phyloP scores from a whole-genome alignment of 805 yeast species.

The Barnettozyma pratensis region DNA sequence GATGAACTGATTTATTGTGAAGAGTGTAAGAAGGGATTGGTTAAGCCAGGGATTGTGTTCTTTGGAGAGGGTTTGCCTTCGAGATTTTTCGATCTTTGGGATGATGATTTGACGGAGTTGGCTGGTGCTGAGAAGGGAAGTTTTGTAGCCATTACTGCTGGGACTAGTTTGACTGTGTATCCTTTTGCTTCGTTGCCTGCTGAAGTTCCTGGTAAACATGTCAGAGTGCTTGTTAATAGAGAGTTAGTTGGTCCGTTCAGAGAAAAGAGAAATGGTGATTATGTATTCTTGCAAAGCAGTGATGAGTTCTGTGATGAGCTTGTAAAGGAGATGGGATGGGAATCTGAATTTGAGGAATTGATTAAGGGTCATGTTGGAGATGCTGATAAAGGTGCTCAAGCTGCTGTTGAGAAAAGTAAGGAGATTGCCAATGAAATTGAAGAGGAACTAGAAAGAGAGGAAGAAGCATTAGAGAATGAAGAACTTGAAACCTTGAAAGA shows the following conservation, averaged over 20 bases:
- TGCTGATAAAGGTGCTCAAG: constrained; percentile 12
- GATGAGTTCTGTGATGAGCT: constrained; percentile 58
- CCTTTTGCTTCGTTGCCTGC: constrained; percentile 86
- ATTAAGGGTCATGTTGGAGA: constrained; percentile 18
- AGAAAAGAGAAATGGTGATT: constrained; percentile 52
- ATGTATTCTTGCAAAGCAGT: constrained; percentile 55
- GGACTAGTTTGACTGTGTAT: constrained; percentile 83
- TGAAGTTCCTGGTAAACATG: constrained; percentile 44
- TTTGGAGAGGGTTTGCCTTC: constrained; percentile 86
- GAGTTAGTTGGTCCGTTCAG: constrained; percentile 75
- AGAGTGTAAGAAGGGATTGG: constrained; percentile 57
- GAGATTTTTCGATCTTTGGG: constrained; percentile 66
- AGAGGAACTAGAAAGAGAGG: constrained; percentile 17
- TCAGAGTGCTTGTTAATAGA: constrained; percentile 66
- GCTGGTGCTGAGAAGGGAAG: constrained; percentile 31
- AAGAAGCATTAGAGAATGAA: constrained; percentile 1
- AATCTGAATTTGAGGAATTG: constrained; percentile 42
- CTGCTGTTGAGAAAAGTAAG: constrained; percentile 20
- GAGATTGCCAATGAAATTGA: constrained; percentile 25
- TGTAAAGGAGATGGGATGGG: constrained; percentile 61
- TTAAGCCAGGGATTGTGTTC: constrained; percentile 92
- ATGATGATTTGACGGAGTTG: constrained; percentile 34
- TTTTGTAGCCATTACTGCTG: constrained; percentile 82
- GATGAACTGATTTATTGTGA: constrained; percentile 42
- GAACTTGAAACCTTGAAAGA: not conserved